A percentile compares a stretch with the other conserved stretches of the same genome.
phyloP scores from a whole-genome alignment of 768 basidiomycete genomes.

The Leccinum rimulosum region DNA sequence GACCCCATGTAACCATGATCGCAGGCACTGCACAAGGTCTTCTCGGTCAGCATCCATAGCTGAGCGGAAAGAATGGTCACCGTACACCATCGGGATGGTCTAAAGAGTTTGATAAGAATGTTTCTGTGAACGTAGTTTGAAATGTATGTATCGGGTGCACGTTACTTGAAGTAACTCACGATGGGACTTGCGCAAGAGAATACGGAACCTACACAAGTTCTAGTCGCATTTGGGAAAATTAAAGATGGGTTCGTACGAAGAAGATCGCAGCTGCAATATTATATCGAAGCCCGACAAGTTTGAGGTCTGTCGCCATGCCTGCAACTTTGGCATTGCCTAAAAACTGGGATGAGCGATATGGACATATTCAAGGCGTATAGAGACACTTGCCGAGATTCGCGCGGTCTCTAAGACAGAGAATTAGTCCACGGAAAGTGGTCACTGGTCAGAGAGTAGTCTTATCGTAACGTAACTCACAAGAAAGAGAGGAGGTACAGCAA shows the following conservation, averaged over 20 bases:
- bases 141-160: neutral
- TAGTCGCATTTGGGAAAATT: neutral
- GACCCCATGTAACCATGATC: conserved; percentile 39
- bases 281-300: conserved; percentile 36
- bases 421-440: neutral
- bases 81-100: conserved; percentile 35
- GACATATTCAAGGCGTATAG: neutral
- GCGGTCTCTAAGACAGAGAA: conserved; percentile 35
- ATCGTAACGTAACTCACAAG: neutral
- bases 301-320: conserved; percentile 41
- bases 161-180: conserved; percentile 25
- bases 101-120: conserved; percentile 33
- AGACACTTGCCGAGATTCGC: conserved; percentile 39
- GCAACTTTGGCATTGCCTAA: conserved; percentile 45
- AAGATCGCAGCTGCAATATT: conserved; percentile 41
- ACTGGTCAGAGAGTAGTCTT: neutral
- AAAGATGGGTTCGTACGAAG: conserved; percentile 26
- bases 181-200: conserved; percentile 36
- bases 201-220: conserved; percentile 33
- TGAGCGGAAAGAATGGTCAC: neutral
- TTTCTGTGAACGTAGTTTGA: conserved; percentile 24
- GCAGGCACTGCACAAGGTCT: conserved; percentile 31
- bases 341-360: conserved; percentile 2
- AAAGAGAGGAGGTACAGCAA: neutral
- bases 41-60: conserved; percentile 5